Base-by-base conservation (phyloP, 2,329 filamentous ascomycete genomes). In the Aureobasidium melanogenum region DNA sequence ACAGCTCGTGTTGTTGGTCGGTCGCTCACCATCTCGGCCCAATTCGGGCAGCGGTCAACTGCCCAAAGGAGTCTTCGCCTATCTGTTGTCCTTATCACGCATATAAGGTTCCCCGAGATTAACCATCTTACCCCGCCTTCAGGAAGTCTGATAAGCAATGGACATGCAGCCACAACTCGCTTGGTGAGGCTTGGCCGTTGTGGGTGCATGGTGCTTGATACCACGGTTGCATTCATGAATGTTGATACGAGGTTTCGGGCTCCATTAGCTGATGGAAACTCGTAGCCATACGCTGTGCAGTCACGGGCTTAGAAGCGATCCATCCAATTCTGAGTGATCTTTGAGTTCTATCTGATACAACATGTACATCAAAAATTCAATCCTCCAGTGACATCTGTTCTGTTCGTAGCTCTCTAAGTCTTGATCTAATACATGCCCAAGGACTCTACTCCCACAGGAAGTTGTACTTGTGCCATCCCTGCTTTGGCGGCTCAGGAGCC, bases 381-480 rank as follows among this genome's bases (percentile, higher is more conserved):
- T 8, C 15, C 15, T 36, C 32, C 14, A 36, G 32, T 15, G 15
- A n/a, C n/a, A n/a, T n/a, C n/a, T n/a, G n/a, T n/a, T 36, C 32
- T 36, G 10, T 15, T 36, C 12, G 32, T 36, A 15, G 3, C 19
- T 22, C 19, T 22, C 15, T 39, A 7, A 39, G 7, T n/a, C 17
- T n/a, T 3, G 38, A 9, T 19, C 9, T 17, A 32, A 10, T 6
- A 19, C 8, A 5, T 19, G 17, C 17, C 14, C 32, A 36, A 50
- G 9, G 9, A 28, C 34, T 32, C 9, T 28, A 52, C 41, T 58
- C 39, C 68, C 69, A 71, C 17, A 71, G 52, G n/a, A 70, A 65
- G 58, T 70, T 70, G 34, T 70, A 63, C 54, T 65, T 66, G 39
- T 62, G 63, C 66, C 63, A 67, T 2, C 69, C 66, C 10, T 56